Conservation (phyloP, 208 protist genomes). For the Tritrichomonas musculus region DNA sequence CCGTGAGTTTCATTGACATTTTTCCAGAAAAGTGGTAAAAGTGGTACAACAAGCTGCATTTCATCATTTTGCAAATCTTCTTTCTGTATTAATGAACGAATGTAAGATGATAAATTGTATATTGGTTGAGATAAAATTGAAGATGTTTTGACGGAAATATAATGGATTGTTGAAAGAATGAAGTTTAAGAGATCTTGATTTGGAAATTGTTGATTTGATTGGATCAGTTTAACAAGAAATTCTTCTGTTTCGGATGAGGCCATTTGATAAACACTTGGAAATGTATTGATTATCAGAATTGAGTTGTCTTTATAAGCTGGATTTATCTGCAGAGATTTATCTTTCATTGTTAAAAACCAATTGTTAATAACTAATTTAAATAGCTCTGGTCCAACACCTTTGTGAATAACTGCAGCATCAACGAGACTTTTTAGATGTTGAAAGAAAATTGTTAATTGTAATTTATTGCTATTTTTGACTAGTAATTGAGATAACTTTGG, state of each 20-base stretch:
- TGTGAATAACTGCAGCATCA: not conserved
- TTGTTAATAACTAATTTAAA: not conserved
- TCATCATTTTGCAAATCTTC: not conserved
- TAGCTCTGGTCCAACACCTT: not conserved
- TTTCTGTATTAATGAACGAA: not conserved
- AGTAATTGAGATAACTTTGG: not conserved
- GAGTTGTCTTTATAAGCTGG: not conserved
- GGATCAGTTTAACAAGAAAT: not conserved
- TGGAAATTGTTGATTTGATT: not conserved
- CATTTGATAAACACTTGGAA: not conserved
- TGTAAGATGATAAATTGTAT: not conserved
- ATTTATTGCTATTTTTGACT: not conserved
- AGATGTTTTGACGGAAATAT: not conserved
- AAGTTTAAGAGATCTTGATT: not conserved
- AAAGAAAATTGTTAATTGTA: not conserved
- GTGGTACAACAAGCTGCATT: not conserved
- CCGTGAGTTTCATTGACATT: not conserved
- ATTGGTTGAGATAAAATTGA: not conserved
- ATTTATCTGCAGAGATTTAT: not conserved
- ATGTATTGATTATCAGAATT: not conserved
- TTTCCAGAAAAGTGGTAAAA: not conserved
- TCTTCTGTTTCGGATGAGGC: not conserved
- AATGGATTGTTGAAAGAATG: not conserved
- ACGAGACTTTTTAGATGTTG: not conserved
- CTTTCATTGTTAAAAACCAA: not conserved